Evolutionary conservation across 805 yeast species (phyloP).

Genomic region (Monosporozyma yasuniensis): DNA sequence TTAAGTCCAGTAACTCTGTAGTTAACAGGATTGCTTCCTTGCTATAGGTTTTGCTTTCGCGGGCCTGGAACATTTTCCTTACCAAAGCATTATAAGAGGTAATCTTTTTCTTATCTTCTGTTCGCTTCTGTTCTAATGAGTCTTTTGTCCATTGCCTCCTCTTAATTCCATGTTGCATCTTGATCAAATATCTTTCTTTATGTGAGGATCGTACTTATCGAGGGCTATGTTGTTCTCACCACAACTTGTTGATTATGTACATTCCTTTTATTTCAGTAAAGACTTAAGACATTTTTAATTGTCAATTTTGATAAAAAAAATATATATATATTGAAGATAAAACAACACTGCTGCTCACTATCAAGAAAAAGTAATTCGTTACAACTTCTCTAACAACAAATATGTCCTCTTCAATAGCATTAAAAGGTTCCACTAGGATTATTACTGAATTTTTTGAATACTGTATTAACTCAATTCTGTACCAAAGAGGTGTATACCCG

Average conservation of each 20-base stretch:
- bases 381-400: background rate
- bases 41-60: constrained; percentile 27
- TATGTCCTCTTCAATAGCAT: constrained; percentile 30
- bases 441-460: constrained; percentile 81
- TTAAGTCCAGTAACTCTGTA: constrained; percentile 46
- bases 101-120: constrained; percentile 55
- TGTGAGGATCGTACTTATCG: background rate
- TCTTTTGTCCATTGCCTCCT: constrained; percentile 50
- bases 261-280: background rate
- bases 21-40: constrained; percentile 43
- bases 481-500: constrained; percentile 86
- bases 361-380: too few relatives aligned
- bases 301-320: background rate
- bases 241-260: too few relatives aligned
- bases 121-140: constrained; percentile 41
- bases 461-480: constrained; percentile 70
- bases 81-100: constrained; percentile 42
- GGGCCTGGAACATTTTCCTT: constrained; percentile 33
- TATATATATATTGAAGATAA: too few relatives aligned
- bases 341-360: too few relatives aligned
- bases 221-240: background rate
- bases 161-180: constrained; percentile 59
- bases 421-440: constrained; percentile 69
- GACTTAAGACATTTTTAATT: background rate
- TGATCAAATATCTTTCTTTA: background rate